Base-by-base conservation (phyloP, 1,284 basidiomycete genomes). In the Apiotrichum sp. region DNA sequence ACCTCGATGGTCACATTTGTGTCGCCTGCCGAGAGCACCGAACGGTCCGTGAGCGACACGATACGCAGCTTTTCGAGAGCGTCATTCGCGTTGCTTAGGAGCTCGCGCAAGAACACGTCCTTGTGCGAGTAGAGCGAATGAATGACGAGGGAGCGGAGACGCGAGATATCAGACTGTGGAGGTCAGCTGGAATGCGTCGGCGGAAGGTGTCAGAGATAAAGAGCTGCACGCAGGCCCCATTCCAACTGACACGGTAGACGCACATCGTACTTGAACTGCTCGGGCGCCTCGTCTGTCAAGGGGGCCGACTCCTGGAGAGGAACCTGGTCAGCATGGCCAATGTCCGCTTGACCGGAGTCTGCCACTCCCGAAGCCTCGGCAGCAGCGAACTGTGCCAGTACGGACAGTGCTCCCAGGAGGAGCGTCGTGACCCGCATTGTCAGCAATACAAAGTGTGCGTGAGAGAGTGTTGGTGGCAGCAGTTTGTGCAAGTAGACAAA, bases 51-150 rank as follows among this genome's bases (percentile, higher is more conserved):
- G 61, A 97, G 79, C 11, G 88, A 80, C 32, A 84, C 86, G 39
- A 96, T 78, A 32, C 93, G 86, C 47, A 93, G 82, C 75, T 96
- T 97, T 74, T 97, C 93, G 42, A 96, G 79, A 1, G 93, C 93
- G 73, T 97, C 93, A 72, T 95, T 95, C 36, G 91, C 86, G 70
- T 97, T 97, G 10, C 91, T 95, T 57, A 96, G 82, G 47, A 96
- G 80, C 76, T 97, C 93, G 45, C 93, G 88, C 50, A 97, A 82
- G 74, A 95, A 97, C 48, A 96, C 86, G 58, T 95, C 93, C 65
- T 89, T 90, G 65, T 71, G 59, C 46, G 70, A 75, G 67, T 68
- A 77, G 11, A 73, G 61, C 34, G 71, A 74, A 78, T 93, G 89
- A 67, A 95, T 90, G 61, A 95, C 92, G 61, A 96, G 90, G 65